Evolutionary conservation across 1,284 basidiomycete species (phyloP), one percentile per base, ranked within the genome.

Genomic region (Vanrija humicola): DNA sequence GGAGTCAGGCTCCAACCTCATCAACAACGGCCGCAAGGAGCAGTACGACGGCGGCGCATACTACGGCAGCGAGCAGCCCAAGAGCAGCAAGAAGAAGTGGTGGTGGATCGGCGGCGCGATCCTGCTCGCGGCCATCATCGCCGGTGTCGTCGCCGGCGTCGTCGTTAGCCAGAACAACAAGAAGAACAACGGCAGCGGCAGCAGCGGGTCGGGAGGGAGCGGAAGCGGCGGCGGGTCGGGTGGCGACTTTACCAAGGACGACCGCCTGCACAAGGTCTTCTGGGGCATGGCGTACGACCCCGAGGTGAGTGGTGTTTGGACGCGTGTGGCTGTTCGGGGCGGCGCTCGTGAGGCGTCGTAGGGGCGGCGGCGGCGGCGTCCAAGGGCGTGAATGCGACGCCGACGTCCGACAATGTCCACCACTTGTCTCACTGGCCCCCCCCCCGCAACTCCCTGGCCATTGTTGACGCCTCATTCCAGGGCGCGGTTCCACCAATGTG

Each of bases 211-310:
- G 34, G 34, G 34, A 12, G 34, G 34, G 6, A 34, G 34, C 34
- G 34, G 34, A 34, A 34, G 34, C 34, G 34, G 34, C 14, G 52
- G 48, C 25, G 40, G 26, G 26, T 47, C 50, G 23, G 56, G 45
- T 38, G 55, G 49, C 38, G n/a, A 42, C 40, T 89, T 89, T 69
- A 67, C 70, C 46, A 86, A 83, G 73, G 83, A 90, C 72, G 47
- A 79, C 5, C 73, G 78, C 9, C 76, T 90, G 46, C 80, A 84
- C 63, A 80, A 84, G 55, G 79, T 80, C 12, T 87, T 87, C 77
- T 90, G 80, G 66, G 87, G 83, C 29, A 66, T 89, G n/a, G 86
- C 87, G 0, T 90, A 89, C 73, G 86, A 85, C 0, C 86, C 87
- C 1, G 58, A 72, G 34, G 76, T 79, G 44, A 81, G 83, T 53